Conservation (phyloP, 1,284 basidiomycete species). For the Naganishia sp. region DNA sequence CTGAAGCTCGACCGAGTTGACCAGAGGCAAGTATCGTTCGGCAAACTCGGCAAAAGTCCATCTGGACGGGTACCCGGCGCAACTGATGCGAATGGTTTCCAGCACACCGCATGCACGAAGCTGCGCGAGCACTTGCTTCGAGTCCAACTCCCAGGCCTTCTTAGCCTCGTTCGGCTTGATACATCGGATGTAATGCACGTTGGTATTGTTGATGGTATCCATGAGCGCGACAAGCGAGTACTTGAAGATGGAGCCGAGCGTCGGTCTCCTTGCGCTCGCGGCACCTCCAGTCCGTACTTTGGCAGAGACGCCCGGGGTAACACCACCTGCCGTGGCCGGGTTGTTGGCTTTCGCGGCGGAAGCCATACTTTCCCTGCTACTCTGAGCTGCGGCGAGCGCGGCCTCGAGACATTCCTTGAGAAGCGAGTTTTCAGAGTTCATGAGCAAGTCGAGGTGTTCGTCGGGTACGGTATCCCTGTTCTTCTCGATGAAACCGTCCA, state of each 20-base stretch:
- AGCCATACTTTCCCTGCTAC: slow-evolving; percentile 53
- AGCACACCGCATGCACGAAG: slow-evolving; percentile 97
- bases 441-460: slow-evolving; percentile 87
- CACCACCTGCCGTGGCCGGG: slow-evolving; percentile 36
- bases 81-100: slow-evolving; percentile 98
- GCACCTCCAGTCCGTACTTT: slow-evolving; percentile 57
- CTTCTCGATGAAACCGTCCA: slow-evolving; percentile 97
- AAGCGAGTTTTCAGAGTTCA: slow-evolving; percentile 84
- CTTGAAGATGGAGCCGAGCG: slow-evolving; percentile 98
- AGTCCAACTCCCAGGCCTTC: slow-evolving; percentile 93
- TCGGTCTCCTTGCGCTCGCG: slow-evolving; percentile 80
- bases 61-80: slow-evolving; percentile 97
- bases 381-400: slow-evolving; percentile 67
- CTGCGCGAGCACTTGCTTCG: slow-evolving; percentile 93
- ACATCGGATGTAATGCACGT: slow-evolving; percentile 98
- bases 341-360: slow-evolving; percentile 46
- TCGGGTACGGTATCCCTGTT: slow-evolving; percentile 99
- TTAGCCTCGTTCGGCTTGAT: slow-evolving; percentile 99
- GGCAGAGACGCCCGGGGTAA: slow-evolving; percentile 31
- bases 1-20: slow-evolving; percentile 12
- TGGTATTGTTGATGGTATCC: slow-evolving; percentile 96
- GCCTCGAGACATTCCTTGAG: slow-evolving; percentile 91
- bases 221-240: slow-evolving; percentile 89
- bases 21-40: slow-evolving; percentile 66
- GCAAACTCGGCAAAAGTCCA: slow-evolving; percentile 99